Evolutionary conservation across 73 alveolate species (phyloP).

Genomic region (Uronychia binucleata): DNA sequence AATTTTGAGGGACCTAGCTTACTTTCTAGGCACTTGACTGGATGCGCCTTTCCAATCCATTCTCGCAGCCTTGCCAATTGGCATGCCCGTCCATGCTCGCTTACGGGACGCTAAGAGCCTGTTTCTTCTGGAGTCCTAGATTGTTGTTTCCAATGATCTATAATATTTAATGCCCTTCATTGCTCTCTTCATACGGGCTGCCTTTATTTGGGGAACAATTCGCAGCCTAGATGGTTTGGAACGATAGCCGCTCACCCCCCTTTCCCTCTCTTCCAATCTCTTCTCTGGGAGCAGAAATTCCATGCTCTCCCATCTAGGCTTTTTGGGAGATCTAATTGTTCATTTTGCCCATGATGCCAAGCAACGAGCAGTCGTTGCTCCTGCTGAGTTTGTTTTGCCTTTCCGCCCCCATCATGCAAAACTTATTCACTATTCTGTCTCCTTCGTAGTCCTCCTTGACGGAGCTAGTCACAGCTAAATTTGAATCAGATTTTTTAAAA

Average conservation of each 20-base stretch:
- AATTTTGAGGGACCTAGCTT: neutral
- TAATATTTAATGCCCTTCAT: neutral
- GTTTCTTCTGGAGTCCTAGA: too few relatives aligned
- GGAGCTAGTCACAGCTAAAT: neutral
- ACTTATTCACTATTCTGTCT: too few relatives aligned
- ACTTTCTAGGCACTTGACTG: neutral
- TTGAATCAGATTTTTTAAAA: neutral
- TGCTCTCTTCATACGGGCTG: too few relatives aligned
- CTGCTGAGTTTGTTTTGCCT: neutral
- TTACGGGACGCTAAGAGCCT: neutral
- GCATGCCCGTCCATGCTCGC: neutral
- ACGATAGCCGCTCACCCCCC: neutral
- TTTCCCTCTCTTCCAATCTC: neutral
- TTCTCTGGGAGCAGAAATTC: neutral
- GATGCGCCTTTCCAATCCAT: neutral
- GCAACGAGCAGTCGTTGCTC: neutral
- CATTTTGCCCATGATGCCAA: neutral
- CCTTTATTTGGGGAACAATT: too few relatives aligned
- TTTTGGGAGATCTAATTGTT: neutral
- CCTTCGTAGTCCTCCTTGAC: neutral
- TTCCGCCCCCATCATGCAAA: neutral
- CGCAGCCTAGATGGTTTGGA: too few relatives aligned
- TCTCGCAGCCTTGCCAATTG: neutral
- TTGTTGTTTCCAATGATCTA: neutral
- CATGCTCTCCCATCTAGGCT: neutral